Evolutionary conservation across 2,329 filamentous ascomycete genomes (phyloP).

Genomic region (Diaporthe australafricana): DNA sequence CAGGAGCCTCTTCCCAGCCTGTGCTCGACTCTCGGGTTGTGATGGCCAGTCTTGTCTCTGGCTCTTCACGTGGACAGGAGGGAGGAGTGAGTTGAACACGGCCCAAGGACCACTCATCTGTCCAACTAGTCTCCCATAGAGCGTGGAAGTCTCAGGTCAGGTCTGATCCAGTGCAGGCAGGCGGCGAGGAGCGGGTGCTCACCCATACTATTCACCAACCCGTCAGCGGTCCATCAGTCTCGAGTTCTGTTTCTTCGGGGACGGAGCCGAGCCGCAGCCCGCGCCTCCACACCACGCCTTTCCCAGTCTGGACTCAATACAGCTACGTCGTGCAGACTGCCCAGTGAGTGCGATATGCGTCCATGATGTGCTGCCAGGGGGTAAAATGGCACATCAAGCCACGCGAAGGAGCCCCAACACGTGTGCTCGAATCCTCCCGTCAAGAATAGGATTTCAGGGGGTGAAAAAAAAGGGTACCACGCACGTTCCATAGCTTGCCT

Average conservation of each 20-base stretch:
- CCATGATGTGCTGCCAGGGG: background rate
- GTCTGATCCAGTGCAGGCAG: background rate
- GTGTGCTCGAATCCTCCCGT: constrained; percentile 10
- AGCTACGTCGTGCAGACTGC: constrained; percentile 7
- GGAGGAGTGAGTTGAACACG: background rate
- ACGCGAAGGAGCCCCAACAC: constrained; percentile 21
- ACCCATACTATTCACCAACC: background rate
- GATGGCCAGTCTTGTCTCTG: background rate
- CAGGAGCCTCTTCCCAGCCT: background rate
- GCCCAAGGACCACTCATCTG: background rate
- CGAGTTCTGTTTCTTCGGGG: background rate
- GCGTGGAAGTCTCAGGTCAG: background rate
- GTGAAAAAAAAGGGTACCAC: constrained; percentile 1
- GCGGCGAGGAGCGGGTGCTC: background rate
- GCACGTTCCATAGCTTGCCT: background rate
- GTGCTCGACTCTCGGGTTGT: background rate
- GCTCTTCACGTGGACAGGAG: too few relatives aligned
- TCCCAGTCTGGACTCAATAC: background rate
- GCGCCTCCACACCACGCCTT: background rate
- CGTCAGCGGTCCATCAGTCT: background rate
- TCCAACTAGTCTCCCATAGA: background rate
- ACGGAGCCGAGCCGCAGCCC: constrained; percentile 11
- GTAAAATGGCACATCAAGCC: constrained; percentile 1
- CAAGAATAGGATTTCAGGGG: background rate
- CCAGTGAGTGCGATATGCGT: background rate